Base-by-base conservation (phyloP, 257 asterid genomes). In the Paraleonurus japonicus region DNA sequence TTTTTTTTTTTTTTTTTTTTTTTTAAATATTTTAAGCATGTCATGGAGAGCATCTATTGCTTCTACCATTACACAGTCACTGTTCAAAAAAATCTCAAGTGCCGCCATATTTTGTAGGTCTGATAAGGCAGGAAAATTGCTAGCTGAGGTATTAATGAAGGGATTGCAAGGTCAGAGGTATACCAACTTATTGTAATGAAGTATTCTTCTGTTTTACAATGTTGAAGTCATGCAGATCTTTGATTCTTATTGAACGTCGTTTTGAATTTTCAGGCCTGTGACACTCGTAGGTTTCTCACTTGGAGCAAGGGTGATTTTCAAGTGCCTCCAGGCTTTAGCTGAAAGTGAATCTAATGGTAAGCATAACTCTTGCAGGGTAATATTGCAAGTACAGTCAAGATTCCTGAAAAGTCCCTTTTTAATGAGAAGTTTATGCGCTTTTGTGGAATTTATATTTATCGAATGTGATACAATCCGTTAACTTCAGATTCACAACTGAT, bases 121-220 rank as follows among this genome's bases (percentile, higher is more conserved):
- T 59, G 98, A 95, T 43, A 92, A 95, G 83, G 97, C 97, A 15
- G 98, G 99, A 69, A 83, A 62, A 68, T 79, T 92, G 75, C 95
- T 95, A 6, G 99, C 99, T 35, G 97, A 94, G 77, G 96, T 85
- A 26, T 76, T 95, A 78, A 78, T 83, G 73, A 92, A 83, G 69
- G 99, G 99, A 73, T 73, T 89, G 78, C 99, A 95, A 68, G 99
- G 99, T 65, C 85, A 92, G 26, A 88, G 98, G 97, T 91, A 78
- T 16, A 28, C 62, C 50, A 30, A 59, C 66, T 22, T 60, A 50
- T 55, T 55, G 22, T 7, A 39, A 43, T 45, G 11, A 53, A 24
- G 60, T 68, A 13, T 68, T 15, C 26, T 47, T 72, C 39, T 61
- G 67, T 78, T 32, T 48, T 28, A 65, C 50, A 53, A 71, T 19